phyloP scores from a whole-genome alignment of 2,329 filamentous ascomycete species.

The Graphiopsis chlorocephala region DNA sequence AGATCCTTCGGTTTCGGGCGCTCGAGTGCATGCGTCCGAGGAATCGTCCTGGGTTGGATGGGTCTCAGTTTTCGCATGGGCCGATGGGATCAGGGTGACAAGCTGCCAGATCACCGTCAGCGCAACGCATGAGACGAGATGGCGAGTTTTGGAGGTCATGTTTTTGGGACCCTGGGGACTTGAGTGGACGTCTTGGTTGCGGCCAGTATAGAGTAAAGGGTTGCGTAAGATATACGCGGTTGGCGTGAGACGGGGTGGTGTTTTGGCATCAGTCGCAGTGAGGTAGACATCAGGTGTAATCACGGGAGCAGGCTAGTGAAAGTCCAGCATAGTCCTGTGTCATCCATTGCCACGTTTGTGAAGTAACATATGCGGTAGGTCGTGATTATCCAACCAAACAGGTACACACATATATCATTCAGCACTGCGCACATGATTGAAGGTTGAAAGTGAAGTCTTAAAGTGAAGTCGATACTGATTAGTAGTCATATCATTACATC shows the following conservation, averaged over 20 bases:
- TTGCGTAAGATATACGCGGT: not conserved
- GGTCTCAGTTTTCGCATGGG: not conserved
- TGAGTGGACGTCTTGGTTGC: not conserved
- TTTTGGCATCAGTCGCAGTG: not conserved
- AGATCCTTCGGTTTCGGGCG: no score
- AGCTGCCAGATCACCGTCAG: not conserved
- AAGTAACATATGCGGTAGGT: not conserved
- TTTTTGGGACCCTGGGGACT: not conserved
- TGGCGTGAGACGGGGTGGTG: not conserved
- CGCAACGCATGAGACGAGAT: not conserved
- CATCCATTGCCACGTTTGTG: not conserved
- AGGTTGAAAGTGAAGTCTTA: not conserved
- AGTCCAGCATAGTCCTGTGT: not conserved
- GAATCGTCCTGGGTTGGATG: not conserved
- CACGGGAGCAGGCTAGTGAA: not conserved
- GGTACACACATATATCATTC: not conserved
- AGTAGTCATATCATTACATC: slow-evolving; percentile 13
- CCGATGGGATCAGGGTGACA: not conserved
- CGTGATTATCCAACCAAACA: not conserved
- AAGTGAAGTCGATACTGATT: not conserved
- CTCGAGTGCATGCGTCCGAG: not conserved
- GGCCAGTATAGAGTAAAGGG: not conserved
- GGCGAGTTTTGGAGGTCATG: not conserved
- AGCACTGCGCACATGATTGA: not conserved
- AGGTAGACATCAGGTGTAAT: not conserved